A percentile compares a stretch with the other conserved stretches of the same genome.
phyloP scores from a whole-genome alignment of 2,329 filamentous ascomycete species.

The Ambrosiella xylebori region DNA sequence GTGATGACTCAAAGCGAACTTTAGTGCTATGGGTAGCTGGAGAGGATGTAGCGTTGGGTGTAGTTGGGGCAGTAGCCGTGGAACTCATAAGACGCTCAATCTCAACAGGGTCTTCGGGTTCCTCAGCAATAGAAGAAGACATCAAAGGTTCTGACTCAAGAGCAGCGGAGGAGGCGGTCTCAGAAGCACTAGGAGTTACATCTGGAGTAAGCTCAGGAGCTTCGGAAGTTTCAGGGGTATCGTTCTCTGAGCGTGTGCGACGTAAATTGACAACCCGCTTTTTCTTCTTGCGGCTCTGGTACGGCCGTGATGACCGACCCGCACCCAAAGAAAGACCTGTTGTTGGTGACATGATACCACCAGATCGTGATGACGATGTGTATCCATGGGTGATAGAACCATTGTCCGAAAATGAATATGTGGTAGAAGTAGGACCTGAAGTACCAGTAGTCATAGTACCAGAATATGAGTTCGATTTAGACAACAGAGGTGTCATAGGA shows the following conservation, averaged over 20 bases:
- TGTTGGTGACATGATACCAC: slow-evolving; percentile 18
- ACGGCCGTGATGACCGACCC: slow-evolving; percentile 39
- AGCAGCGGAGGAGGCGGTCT: slow-evolving; percentile 17
- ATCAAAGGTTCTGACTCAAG: slow-evolving; percentile 45
- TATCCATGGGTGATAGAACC: slow-evolving; percentile 46
- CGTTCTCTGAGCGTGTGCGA: slow-evolving; percentile 34
- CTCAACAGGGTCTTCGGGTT: slow-evolving; percentile 32
- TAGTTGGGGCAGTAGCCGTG: background rate
- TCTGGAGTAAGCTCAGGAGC: slow-evolving; percentile 32
- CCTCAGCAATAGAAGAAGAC: slow-evolving; percentile 39
- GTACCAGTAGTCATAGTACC: background rate
- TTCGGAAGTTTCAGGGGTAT: slow-evolving; percentile 22
- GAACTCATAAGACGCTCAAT: slow-evolving; percentile 11
- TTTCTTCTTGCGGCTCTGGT: slow-evolving; percentile 60
- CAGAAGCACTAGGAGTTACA: slow-evolving; percentile 29
- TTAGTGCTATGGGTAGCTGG: background rate
- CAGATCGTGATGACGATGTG: slow-evolving; percentile 36
- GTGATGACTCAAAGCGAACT: slow-evolving; percentile 6
- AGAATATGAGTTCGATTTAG: slow-evolving; percentile 43
- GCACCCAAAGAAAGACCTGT: slow-evolving; percentile 47
- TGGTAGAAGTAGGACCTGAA: slow-evolving; percentile 28
- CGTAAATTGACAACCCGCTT: slow-evolving; percentile 67
- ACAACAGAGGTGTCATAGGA: slow-evolving; percentile 32
- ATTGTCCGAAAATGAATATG: slow-evolving; percentile 51
- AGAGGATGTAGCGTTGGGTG: background rate